Percentiles rank a stretch among this genome's conserved stretches.
These are phyloP conservation scores for Suillus americanus DNA, from an alignment of 768 basidiomycete species.

Conservation along the genomic window DNA sequence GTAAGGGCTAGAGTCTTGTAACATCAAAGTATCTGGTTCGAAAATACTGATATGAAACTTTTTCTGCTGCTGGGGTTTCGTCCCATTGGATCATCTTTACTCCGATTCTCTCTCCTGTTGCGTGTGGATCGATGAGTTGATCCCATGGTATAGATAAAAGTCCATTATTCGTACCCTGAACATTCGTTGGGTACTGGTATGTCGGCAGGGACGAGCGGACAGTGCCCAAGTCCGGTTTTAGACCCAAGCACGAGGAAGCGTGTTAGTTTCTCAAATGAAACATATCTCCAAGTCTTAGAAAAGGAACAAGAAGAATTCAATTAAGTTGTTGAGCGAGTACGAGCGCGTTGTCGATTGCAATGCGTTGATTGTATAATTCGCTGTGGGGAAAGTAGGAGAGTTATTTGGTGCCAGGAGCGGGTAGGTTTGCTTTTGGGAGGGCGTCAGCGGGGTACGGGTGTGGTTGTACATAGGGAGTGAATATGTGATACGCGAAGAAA, in stretches of 20 bases:
- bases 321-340: constrained; percentile 67
- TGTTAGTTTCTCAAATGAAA: constrained; percentile 49
- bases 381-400: constrained; percentile 81
- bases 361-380: constrained; percentile 85
- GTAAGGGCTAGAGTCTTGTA: neutral
- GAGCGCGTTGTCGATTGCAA: constrained; percentile 83
- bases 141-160: constrained; percentile 61
- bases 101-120: constrained; percentile 19
- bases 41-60: neutral
- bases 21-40: neutral
- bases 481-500: constrained; percentile 61
- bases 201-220: constrained; percentile 36
- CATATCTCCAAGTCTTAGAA: constrained; percentile 68
- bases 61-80: neutral
- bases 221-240: constrained; percentile 55
- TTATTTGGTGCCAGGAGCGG: constrained; percentile 46
- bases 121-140: constrained; percentile 60
- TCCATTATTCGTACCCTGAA: constrained; percentile 56
- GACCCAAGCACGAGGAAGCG: constrained; percentile 45
- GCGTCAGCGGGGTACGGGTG: constrained; percentile 28
- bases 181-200: constrained; percentile 54
- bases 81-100: neutral
- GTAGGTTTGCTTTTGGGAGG: constrained; percentile 28
- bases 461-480: constrained; percentile 22
- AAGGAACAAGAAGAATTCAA: constrained; percentile 80